These are phyloP conservation scores for Saccharomycopsis hybrid DNA, from an alignment of 1,139 yeast species.

Conservation along the genomic window DNA sequence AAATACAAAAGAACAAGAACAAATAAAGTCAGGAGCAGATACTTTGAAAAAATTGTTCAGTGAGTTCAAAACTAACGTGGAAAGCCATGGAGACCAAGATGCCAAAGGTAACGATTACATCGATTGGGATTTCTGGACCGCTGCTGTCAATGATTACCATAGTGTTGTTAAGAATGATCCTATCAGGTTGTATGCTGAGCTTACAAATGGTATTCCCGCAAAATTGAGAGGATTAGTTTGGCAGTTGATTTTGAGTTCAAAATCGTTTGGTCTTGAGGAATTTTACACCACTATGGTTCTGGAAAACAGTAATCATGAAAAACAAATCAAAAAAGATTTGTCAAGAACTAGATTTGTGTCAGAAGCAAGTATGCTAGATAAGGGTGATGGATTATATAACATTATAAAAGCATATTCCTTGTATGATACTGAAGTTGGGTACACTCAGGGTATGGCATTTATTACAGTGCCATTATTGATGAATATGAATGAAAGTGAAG, in stretches of 20 bases:
- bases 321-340: constrained; percentile 73
- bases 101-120: too few relatives aligned
- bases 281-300: constrained; percentile 48
- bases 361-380: constrained; percentile 40
- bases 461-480: constrained; percentile 77
- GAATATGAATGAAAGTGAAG: constrained; percentile 77
- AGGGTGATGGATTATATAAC: constrained; percentile 56
- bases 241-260: constrained; percentile 85
- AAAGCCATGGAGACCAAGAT: neutral
- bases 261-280: constrained; percentile 66
- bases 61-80: constrained; percentile 31
- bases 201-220: constrained; percentile 73
- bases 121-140: constrained; percentile 77
- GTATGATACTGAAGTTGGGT: constrained; percentile 90
- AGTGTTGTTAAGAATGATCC: constrained; percentile 59
- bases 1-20: constrained; percentile 33
- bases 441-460: constrained; percentile 97
- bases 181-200: constrained; percentile 49
- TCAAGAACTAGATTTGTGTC: constrained; percentile 79
- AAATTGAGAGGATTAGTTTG: constrained; percentile 85
- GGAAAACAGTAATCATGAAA: constrained; percentile 60
- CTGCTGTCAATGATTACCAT: constrained; percentile 68
- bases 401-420: constrained; percentile 80
- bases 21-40: constrained; percentile 51
- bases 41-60: constrained; percentile 55